Base-by-base conservation (phyloP, 139 green algal species). In the Micractinium sp. region DNA sequence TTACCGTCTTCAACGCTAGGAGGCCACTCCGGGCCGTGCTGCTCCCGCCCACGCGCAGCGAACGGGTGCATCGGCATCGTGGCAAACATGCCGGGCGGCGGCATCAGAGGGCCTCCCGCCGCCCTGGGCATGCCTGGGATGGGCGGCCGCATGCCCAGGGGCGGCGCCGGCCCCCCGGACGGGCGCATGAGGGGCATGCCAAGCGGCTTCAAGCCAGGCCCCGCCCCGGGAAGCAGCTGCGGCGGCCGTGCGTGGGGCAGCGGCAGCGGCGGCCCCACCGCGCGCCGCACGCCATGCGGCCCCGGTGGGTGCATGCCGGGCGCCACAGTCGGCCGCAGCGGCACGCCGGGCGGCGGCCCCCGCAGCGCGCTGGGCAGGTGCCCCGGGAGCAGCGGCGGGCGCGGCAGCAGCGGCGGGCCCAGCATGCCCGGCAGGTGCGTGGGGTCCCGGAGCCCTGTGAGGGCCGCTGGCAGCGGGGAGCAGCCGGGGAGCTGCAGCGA, bases 401-500 rank as follows among this genome's bases (percentile, higher is more conserved):
- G 82, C 22, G 82, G 23, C 63, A 79, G 33, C 25, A 35, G 36
- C 5, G 35, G 35, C 25, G 71, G 66, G 16, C 35, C 38, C 29
- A 33, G 35, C 67, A 87, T 79, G 67, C 83, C 63, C 2, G 83
- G 83, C 66, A 87, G 83, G 83, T 81, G 20, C 12, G 67, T 20
- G 22, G 83, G 83, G 13, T 87, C 83, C 1, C 83, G 83, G 15
- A 87, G 39, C 27, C 83, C 83, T 3, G 83, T 35, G 2, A 87
- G 63, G 27, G 29, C 19, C 14, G 78, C 27, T 14, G 35, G 66
- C 83, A 87, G 83, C 15, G 83, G 83, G 16, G 83, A 87, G 83
- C 83, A 87, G 83, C 83, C 67, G 15, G 82, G 82, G 20, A 87
- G 82, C 3, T 75, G 81, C n/a, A 75, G 81, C n/a, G 81, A 80